Conservation (phyloP, 2,329 filamentous ascomycete species). For the Paecilomyces formosus region DNA sequence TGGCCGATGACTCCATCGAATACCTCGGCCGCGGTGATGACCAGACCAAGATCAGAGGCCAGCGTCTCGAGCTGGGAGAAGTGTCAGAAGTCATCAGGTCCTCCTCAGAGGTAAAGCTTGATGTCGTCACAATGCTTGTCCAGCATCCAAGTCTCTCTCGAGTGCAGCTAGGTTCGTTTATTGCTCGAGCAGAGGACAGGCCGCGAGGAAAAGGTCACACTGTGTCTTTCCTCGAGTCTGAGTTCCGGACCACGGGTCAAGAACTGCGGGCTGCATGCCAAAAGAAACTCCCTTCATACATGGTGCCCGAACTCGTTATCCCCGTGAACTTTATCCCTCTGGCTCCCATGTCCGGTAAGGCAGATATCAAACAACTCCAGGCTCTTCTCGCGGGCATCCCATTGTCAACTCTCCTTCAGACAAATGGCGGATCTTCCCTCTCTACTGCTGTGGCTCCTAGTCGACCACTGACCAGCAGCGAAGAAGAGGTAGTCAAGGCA, state of each 20-base stretch:
- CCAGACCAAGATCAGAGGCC: constrained; percentile 76
- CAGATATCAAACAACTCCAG: constrained; percentile 22
- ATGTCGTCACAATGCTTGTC: constrained; percentile 21
- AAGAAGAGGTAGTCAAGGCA: constrained; percentile 15
- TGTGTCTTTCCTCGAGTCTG: constrained; percentile 11
- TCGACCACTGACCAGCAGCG: constrained; percentile 15
- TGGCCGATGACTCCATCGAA: constrained; percentile 65
- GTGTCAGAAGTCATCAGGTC: constrained; percentile 41
- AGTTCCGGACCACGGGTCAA: constrained; percentile 11
- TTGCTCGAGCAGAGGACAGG: constrained; percentile 11
- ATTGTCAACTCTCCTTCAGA: constrained; percentile 14
- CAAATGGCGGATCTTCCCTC: constrained; percentile 5
- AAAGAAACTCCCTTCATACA: constrained; percentile 18
- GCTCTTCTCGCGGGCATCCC: constrained; percentile 19
- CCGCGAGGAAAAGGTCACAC: constrained; percentile 6
- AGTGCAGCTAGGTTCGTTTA: constrained; percentile 22
- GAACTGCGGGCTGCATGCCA: constrained; percentile 18
- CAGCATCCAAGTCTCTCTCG: constrained; percentile 19
- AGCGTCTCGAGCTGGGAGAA: constrained; percentile 72
- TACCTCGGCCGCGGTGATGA: constrained; percentile 70
- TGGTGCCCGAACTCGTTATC: constrained; percentile 20
- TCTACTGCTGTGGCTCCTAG: background rate
- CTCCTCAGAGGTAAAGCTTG: constrained; percentile 10
- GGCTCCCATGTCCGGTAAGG: constrained; percentile 24
- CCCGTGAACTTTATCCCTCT: constrained; percentile 19